These are phyloP conservation scores for Sarcomyxa edulis DNA, from an alignment of 768 basidiomycete species.

Conservation along the genomic window DNA sequence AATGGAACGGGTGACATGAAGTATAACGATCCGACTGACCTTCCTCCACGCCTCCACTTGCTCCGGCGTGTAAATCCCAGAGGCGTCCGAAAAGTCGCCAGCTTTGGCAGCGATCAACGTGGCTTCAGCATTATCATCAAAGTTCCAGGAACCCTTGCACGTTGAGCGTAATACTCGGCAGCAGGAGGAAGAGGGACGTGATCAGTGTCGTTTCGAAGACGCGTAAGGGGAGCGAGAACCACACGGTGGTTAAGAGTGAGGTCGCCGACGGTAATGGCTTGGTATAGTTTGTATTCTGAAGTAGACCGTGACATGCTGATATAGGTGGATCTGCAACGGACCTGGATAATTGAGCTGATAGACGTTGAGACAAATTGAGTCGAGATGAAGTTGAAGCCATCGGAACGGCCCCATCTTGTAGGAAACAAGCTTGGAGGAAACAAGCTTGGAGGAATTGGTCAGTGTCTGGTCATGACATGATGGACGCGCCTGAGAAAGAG, in stretches of 20 bases:
- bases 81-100: constrained; percentile 23
- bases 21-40: constrained; percentile 11
- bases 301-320: too few species aligned
- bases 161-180: constrained; percentile 20
- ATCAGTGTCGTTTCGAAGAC: constrained; percentile 26
- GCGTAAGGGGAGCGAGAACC: constrained; percentile 42
- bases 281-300: constrained; percentile 24
- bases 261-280: constrained; percentile 30
- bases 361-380: too few species aligned
- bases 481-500: too few species aligned
- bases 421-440: too few species aligned
- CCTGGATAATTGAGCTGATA: too few species aligned
- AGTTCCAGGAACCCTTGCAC: constrained; percentile 20
- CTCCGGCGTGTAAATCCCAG: constrained; percentile 35
- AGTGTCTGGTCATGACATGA: too few species aligned
- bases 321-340: too few species aligned
- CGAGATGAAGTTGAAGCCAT: too few species aligned
- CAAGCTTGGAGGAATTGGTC: too few species aligned
- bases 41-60: constrained; percentile 42
- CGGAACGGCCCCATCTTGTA: too few species aligned
- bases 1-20: too few species aligned
- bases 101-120: constrained; percentile 25
- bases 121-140: constrained; percentile 33
- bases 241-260: constrained; percentile 35
- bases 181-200: constrained; percentile 24